Evolutionary conservation across 163 green algal species (phyloP), one percentile per base, ranked within the genome.

Genomic region (Volvox carteri): DNA sequence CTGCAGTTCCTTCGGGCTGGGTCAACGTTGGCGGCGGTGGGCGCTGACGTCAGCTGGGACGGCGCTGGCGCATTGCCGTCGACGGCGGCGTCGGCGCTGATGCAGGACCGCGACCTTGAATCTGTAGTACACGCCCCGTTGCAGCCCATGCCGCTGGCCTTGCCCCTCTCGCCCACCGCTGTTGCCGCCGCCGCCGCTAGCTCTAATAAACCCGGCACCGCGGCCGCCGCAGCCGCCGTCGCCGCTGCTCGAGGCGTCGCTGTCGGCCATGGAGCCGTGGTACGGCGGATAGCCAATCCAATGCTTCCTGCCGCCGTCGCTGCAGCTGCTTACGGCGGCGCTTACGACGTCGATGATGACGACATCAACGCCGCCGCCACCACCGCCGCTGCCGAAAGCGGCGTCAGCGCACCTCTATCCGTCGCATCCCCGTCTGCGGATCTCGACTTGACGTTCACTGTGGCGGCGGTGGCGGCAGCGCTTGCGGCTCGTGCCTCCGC

Each of bases 91-190:
- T 14, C 70, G 70, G 39, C 39, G 30, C 25, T 46, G 30, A 30
- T 75, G 30, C 25, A 42, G 33, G 11, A 28, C 12, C 33, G 30
- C 30, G 30, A 75, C 12, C 33, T 75, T 9, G 65, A 33, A 46
- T 75, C 65, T 46, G 65, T 75, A 9, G 30, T 75, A 42, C 65
- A 75, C 30, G 70, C 70, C 37, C 70, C 39, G 37, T 21, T 78
- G 41, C 70, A 78, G 37, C 70, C 70, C 41, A 37, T 52, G 37
- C 70, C 70, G 70, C 70, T 78, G 39, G 41, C 37, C 8, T n/a
- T 75, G 65, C 65, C 65, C 5, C 18, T 35, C 16, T 54, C 70
- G 33, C 33, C 7, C 67, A 77, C 16, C 67, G 33, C 5, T 23
- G 54, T 65, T 35, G 7, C 67, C 37, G 6, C 41, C 18, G 70